A percentile compares a stretch with the other conserved stretches of the same genome.
These are phyloP conservation scores for Onygenales sp. DNA, from an alignment of 2,329 filamentous ascomycete genomes.

Conservation along the genomic window DNA sequence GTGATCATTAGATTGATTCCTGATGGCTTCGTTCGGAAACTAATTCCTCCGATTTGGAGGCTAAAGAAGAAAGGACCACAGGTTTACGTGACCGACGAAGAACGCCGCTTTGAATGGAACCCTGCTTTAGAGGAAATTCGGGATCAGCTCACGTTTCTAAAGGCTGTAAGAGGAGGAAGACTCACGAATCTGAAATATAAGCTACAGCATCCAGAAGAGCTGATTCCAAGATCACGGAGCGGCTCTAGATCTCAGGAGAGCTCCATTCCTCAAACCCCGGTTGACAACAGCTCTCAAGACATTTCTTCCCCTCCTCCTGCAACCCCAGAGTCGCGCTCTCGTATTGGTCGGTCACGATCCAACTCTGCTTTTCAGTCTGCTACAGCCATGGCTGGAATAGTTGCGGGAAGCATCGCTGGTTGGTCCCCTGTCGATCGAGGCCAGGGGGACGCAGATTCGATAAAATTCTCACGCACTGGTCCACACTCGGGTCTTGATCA, in stretches of 20 bases:
- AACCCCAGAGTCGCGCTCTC: conserved; percentile 45
- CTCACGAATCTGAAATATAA: conserved; percentile 52
- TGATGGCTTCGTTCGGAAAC: conserved; percentile 41
- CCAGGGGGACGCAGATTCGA: conserved; percentile 25
- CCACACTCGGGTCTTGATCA: conserved; percentile 30
- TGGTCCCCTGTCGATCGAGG: conserved; percentile 52
- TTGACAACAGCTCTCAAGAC: conserved; percentile 17
- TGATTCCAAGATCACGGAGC: conserved; percentile 36
- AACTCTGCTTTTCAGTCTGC: conserved; percentile 51
- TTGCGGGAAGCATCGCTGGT: conserved; percentile 56
- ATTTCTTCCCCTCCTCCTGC: conserved; percentile 27
- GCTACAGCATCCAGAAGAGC: conserved; percentile 46
- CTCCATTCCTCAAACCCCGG: conserved; percentile 47
- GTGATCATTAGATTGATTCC: conserved; percentile 52
- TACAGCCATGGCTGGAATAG: conserved; percentile 55
- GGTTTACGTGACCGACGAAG: conserved; percentile 37
- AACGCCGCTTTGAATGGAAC: conserved; percentile 46
- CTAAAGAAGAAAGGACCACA: conserved; percentile 30
- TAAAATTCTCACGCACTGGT: conserved; percentile 27
- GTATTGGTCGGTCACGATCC: conserved; percentile 46
- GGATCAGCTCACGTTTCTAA: conserved; percentile 55
- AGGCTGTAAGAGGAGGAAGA: conserved; percentile 53
- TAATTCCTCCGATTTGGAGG: conserved; percentile 31
- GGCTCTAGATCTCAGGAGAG: conserved; percentile 29
- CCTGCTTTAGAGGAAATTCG: conserved; percentile 53